Conservation (phyloP, 257 asterid genomes). For the Solanum bulbocastanum region DNA sequence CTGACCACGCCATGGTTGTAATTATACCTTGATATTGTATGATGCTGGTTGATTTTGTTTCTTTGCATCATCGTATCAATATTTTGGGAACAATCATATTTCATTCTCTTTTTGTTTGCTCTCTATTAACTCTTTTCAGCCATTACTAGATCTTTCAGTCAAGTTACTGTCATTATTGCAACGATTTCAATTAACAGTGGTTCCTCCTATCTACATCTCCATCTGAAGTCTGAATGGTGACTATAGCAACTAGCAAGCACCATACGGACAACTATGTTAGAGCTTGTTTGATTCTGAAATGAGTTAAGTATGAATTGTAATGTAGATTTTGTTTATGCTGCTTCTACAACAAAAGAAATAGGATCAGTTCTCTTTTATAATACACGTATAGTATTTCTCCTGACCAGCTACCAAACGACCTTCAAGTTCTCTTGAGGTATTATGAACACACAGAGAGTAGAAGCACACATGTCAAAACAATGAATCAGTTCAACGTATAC, state of each 20-base stretch:
- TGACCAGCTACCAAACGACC: neutral
- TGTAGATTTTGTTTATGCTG: neutral
- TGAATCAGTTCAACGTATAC: constrained; percentile 6
- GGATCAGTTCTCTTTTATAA: neutral
- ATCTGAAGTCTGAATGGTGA: neutral
- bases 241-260: neutral
- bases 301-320: neutral
- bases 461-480: constrained; percentile 26
- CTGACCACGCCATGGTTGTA: neutral
- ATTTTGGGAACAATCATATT: neutral
- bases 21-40: neutral
- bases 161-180: neutral
- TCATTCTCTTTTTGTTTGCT: neutral
- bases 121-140: neutral
- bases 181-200: neutral
- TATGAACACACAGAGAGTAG: constrained; percentile 17
- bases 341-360: neutral
- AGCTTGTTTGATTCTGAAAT: neutral
- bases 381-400: neutral
- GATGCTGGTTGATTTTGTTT: neutral
- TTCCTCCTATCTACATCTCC: neutral
- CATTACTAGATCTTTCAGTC: neutral
- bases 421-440: constrained; percentile 15
- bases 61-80: neutral
- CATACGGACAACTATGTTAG: neutral